These are phyloP conservation scores for Agrocybe praecox DNA, from an alignment of 768 basidiomycete genomes.

Conservation along the genomic window DNA sequence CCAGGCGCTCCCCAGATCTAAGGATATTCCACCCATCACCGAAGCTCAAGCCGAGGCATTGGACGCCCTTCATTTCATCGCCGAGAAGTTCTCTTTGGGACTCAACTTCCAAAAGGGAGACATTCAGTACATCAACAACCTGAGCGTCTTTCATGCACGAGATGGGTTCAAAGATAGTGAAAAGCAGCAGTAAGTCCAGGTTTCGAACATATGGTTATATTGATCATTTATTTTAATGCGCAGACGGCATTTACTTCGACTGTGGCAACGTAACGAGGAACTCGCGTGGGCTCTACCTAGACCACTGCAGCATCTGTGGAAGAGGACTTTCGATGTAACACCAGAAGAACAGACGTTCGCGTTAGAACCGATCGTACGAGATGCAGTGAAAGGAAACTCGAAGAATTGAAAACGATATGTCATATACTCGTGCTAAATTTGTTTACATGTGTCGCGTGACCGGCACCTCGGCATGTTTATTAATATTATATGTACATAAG, in stretches of 20 bases:
- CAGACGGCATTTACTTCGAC: slow-evolving; percentile 40
- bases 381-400: slow-evolving; percentile 13
- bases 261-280: slow-evolving; percentile 43
- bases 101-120: slow-evolving; percentile 52
- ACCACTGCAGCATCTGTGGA: slow-evolving; percentile 35
- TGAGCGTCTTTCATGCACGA: slow-evolving; percentile 47
- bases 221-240: not conserved
- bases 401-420: slow-evolving; percentile 2
- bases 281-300: slow-evolving; percentile 40
- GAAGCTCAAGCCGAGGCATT: slow-evolving; percentile 54
- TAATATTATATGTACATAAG: too few relatives aligned
- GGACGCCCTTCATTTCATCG: slow-evolving; percentile 46
- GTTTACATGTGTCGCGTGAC: too few relatives aligned
- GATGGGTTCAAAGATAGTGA: slow-evolving; percentile 43
- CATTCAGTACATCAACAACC: slow-evolving; percentile 51
- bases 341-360: slow-evolving; percentile 39
- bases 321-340: slow-evolving; percentile 32
- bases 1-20: slow-evolving; percentile 32
- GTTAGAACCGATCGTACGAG: slow-evolving; percentile 34
- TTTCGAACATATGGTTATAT: not conserved
- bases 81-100: slow-evolving; percentile 42
- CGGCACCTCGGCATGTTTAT: too few relatives aligned
- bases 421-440: too few relatives aligned
- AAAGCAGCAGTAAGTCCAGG: slow-evolving; percentile 35
- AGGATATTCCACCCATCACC: slow-evolving; percentile 44